Base-by-base conservation (phyloP, 768 basidiomycete genomes). In the Asterophora lycoperdoides region DNA sequence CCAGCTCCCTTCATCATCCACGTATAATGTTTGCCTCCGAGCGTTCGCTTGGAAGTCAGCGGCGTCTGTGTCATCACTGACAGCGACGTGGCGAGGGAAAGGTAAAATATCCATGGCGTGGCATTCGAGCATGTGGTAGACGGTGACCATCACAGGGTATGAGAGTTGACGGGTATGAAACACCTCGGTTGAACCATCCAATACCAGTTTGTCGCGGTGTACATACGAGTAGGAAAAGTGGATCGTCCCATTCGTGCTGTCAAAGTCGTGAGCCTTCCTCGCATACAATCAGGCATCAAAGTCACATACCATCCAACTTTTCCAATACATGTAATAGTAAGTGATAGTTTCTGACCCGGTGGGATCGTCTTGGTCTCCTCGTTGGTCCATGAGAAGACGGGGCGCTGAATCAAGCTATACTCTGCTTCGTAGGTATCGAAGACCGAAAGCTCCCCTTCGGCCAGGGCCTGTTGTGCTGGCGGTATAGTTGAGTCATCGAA, bases 121-220 rank as follows among this genome's bases (percentile, higher is more conserved):
- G 58, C 89, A 90, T 64, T 95, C 90, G 23, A 98, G 80, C 75
- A 94, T 94, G 56, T 90, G 89, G 63, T 97, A 96, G 10, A 98
- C 96, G 3, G 94, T 95, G 50, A 96, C 88, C 59, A 88, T 76
- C 54, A 98, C 77, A 4, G 94, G 93, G 61, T 92, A 92, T 26
- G 85, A 80, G 44, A 97, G 66, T 60, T 91, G 92, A 19, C 96
- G 86, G 20, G 90, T 83, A 61, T 93, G 80, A 65, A 98, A 95
- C 35, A 81, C 66, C 41, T 79, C 73, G 1, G 71, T 59, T 1
- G 68, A 63, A 17, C 66, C 54, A 39, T 48, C 40, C 6, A 48
- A 19, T 11, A 44, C 20, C 54, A 56, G 60, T 54, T 58, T 64
- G 46, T 65, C 64, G 34, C 80, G 80, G 46, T 80, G 74, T 30